phyloP scores from a whole-genome alignment of 139 green algal species.

The Ettlia oleoabundans region DNA sequence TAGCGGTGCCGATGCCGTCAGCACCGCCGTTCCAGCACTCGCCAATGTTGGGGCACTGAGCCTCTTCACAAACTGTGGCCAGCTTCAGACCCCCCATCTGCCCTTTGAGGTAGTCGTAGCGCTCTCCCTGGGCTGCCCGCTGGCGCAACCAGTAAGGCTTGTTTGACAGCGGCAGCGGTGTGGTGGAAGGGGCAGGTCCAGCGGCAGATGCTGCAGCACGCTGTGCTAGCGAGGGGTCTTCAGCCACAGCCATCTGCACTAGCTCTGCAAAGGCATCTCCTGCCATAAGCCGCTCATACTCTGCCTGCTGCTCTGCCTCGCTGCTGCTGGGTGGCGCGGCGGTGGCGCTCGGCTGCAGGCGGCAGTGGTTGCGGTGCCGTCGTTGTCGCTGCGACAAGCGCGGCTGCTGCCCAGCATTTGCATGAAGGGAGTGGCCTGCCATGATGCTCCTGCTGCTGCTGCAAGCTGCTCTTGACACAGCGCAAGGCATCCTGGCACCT shows the following conservation, averaged over 20 bases:
- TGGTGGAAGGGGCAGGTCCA: conserved; percentile 7
- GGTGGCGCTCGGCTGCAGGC: not conserved
- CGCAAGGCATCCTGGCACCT: not conserved
- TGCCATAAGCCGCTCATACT: conserved; percentile 34
- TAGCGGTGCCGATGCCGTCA: conserved; percentile 86
- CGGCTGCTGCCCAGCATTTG: not conserved
- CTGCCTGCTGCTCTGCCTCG: conserved; percentile 18
- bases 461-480: not conserved
- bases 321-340: conserved; percentile 6
- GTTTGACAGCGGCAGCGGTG: conserved; percentile 32
- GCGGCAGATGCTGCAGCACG: conserved; percentile 3
- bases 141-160: conserved; percentile 98
- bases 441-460: not conserved
- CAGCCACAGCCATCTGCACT: conserved; percentile 76
- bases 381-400: not conserved
- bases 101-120: conserved; percentile 83
- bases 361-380: not conserved
- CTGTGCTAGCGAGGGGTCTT: conserved; percentile 76
- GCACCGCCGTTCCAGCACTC: conserved; percentile 91
- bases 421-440: not conserved
- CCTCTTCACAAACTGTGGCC: conserved; percentile 96
- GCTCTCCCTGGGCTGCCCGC: conserved; percentile 87
- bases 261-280: conserved; percentile 85
- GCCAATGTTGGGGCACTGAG: conserved; percentile 94
- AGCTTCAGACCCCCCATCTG: conserved; percentile 96